Evolutionary conservation across 2,329 filamentous ascomycete species (phyloP), one percentile per base, ranked within the genome.

Genomic region (Fusarium goolgardi): DNA sequence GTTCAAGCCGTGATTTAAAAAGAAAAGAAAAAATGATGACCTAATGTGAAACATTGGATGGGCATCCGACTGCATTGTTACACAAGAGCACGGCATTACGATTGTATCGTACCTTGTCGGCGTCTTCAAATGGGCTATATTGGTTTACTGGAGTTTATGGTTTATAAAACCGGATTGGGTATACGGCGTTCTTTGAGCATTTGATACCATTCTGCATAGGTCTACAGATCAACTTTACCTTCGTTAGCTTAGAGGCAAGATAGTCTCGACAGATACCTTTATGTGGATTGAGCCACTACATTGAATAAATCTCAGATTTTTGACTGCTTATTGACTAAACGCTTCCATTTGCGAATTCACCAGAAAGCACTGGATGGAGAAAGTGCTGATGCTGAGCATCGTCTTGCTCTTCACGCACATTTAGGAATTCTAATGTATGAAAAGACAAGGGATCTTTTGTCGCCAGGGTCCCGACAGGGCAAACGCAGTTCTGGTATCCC

Each of bases 191-290:
- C 20, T 52, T 21, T 62, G 60, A 45, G 56, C 62, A 69, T 70
- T 67, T 73, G 71, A 74, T 74, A 73, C 71, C 70, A 73, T 73
- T 70, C 70, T 71, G 70, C 54, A 67, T 60, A 59, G 27, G 57
- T 65, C 49, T 44, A 34, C 67, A 32, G 55, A 65, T 29, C 66
- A 58, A 52, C 63, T 72, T 45, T 67, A 61, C 63, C 56, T 66
- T 62, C 51, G 49, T 70, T 59, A 55, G 59, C 56, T 65, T 65
- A 59, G 54, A 58, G 54, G 59, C 63, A 59, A 59, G 55, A 39
- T 31, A 52, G 53, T 58, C 67, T 73, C 51, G 39, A 49, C 44
- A 55, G 39, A 62, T 58, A 65, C 39, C 25, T 65, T 62, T 55
- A 47, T 41, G 63, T 47, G 39, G 27, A 29, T 56, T 57, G 49